Conservation (phyloP, 352 stramenopile species). For the Globisporangium alternatum region DNA sequence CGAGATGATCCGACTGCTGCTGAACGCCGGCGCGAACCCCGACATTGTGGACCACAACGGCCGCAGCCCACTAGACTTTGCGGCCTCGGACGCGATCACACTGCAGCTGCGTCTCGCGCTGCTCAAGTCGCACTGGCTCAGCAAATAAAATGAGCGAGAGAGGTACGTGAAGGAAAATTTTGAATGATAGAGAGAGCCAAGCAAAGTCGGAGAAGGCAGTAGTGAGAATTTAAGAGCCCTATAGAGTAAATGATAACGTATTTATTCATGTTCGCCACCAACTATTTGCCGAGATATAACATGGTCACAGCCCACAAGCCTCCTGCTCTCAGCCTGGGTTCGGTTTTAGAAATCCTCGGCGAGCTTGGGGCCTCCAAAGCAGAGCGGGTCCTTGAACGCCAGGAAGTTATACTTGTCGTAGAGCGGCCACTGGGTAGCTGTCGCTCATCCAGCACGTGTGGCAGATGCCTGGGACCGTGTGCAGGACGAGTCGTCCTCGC, state of each 20-base stretch:
- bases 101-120: slow-evolving; percentile 46
- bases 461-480: slow-evolving; percentile 19
- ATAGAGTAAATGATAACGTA: slow-evolving; percentile 7
- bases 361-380: neutral
- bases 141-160: slow-evolving; percentile 15
- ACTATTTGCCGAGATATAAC: too few species aligned
- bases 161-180: neutral
- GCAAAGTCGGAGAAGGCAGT: neutral
- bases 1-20: slow-evolving; percentile 36
- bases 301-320: too few species aligned
- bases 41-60: slow-evolving; percentile 35
- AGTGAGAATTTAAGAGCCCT: neutral
- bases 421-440: neutral
- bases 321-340: neutral
- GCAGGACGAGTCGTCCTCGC: slow-evolving; percentile 23
- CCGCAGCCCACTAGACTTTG: slow-evolving; percentile 41
- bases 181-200: slow-evolving; percentile 11
- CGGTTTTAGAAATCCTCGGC: neutral
- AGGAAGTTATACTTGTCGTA: slow-evolving; percentile 31
- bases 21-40: slow-evolving; percentile 33
- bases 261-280: neutral
- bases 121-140: slow-evolving; percentile 56
- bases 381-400: slow-evolving; percentile 6
- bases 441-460: slow-evolving; percentile 37
- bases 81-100: slow-evolving; percentile 37